Base-by-base conservation (phyloP, 139 green algal genomes). In the Micractinium sp. region DNA sequence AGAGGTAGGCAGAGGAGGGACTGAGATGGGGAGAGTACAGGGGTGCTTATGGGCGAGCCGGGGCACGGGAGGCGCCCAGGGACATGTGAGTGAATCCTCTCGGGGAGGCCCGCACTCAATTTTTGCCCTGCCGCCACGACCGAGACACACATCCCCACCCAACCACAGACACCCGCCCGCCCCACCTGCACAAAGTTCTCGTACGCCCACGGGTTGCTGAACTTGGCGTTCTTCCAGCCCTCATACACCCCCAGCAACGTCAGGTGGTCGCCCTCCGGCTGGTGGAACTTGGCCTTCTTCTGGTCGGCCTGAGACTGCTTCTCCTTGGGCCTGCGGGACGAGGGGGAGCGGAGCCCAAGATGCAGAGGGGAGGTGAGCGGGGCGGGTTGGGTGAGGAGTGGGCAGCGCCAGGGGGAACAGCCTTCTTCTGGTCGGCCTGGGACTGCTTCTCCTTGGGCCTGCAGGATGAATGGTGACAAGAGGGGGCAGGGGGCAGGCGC, bases 221-320 rank as follows among this genome's bases (percentile, higher is more conserved):
- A 99, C 92, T 98, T 99, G 94, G 92, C 94, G 71, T 91, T 89
- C 94, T 99, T 99, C 98, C 98, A 99, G 66, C 95, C 95, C 91
- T 99, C 97, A 89, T 99, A 99, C 84, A 99, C 98, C 0, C 95
- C 95, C 84, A 99, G 95, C 91, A 99, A 93, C 33, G 98, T 99
- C 35, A 99, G 91, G 93, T 99, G 98, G 94, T 99, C 98, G 47
- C 98, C 97, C 94, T 99, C 97, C 16, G 97, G 94, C 94, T 98
- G 96, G 91, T 97, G 96, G 88, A 99, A 99, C 93, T 99, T 98
- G 85, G 97, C 96, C 85, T 96, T 96, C 90, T 98, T 98, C 91
- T 98, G 95, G 91, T 99, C 98, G 15, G 97, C 97, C 90, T 95
- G 90, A 35, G 94, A 93, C 92, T 98, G 96, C 93, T 98, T 98